Conservation (phyloP, 2,329 filamentous ascomycete species). For the Ceratocystis variospora region DNA sequence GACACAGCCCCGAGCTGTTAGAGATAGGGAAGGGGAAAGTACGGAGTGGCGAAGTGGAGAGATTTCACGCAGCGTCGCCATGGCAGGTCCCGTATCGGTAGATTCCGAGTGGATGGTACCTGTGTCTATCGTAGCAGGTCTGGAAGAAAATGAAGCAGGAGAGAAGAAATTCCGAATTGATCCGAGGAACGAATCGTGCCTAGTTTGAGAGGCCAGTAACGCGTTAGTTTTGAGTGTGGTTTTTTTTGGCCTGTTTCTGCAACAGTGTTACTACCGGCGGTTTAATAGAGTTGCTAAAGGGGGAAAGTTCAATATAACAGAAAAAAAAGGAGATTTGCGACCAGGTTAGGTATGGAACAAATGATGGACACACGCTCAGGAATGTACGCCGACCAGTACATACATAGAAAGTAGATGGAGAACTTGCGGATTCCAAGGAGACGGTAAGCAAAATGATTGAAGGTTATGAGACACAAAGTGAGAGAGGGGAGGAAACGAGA, state of each 20-base stretch:
- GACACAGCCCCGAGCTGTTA: neutral
- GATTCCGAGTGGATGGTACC: neutral
- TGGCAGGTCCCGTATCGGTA: neutral
- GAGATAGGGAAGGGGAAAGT: neutral
- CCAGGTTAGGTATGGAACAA: neutral
- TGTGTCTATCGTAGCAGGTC: neutral
- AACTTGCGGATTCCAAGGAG: neutral
- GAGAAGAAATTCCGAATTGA: neutral
- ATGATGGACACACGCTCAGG: neutral
- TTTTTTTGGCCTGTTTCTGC: too few species aligned
- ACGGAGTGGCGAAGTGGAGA: neutral
- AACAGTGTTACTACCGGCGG: neutral
- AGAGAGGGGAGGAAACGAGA: neutral
- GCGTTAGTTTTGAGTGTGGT: neutral
- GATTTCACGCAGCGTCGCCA: neutral
- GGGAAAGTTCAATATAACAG: neutral
- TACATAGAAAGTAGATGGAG: neutral
- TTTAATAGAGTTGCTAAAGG: neutral
- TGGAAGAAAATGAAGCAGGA: neutral
- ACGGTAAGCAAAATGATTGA: neutral
- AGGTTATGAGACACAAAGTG: neutral
- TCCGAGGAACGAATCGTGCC: neutral
- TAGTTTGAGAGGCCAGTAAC: neutral
- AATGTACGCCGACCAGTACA: neutral
- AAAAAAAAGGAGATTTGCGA: slow-evolving; percentile 2